Evolutionary conservation across 1,284 basidiomycete genomes (phyloP).

Genomic region (Thecaphora frezii): DNA sequence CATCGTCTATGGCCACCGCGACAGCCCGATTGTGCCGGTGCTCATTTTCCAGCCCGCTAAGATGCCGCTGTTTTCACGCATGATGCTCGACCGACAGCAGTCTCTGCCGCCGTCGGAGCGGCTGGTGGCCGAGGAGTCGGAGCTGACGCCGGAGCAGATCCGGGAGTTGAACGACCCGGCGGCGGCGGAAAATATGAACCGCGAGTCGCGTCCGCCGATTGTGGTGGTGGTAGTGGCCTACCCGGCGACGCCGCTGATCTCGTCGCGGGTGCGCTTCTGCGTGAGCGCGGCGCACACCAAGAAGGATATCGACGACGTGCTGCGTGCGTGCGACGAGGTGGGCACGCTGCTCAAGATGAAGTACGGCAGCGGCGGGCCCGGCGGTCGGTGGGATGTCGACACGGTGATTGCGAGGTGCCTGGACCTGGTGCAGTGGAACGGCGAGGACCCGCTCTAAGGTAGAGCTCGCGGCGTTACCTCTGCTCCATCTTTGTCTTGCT

Average conservation of each 20-base stretch:
- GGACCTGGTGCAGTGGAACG: conserved; percentile 69
- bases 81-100: conserved; percentile 53
- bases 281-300: conserved; percentile 93
- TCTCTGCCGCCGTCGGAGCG: conserved; percentile 50
- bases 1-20: conserved; percentile 89
- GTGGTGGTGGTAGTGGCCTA: conserved; percentile 57
- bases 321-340: conserved; percentile 88
- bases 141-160: conserved; percentile 29
- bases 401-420: conserved; percentile 74
- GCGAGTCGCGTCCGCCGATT: conserved; percentile 43
- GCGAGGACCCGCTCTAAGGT: conserved; percentile 35
- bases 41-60: conserved; percentile 83
- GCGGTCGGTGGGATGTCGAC: conserved; percentile 80
- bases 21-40: conserved; percentile 90
- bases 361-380: conserved; percentile 68
- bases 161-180: conserved; percentile 37
- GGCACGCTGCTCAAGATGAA: conserved; percentile 80
- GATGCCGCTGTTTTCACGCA: conserved; percentile 54
- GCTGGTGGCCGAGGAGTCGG: conserved; percentile 27
- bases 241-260: conserved; percentile 88
- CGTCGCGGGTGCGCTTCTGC: conserved; percentile 89
- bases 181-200: conserved; percentile 23
- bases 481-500: not conserved
- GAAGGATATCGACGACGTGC: conserved; percentile 85
- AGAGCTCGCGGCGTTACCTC: too few relatives aligned